A percentile compares a stretch with the other conserved stretches of the same genome.
phyloP scores from a whole-genome alignment of 257 asterid species.

The Orobanche coerulescens region DNA sequence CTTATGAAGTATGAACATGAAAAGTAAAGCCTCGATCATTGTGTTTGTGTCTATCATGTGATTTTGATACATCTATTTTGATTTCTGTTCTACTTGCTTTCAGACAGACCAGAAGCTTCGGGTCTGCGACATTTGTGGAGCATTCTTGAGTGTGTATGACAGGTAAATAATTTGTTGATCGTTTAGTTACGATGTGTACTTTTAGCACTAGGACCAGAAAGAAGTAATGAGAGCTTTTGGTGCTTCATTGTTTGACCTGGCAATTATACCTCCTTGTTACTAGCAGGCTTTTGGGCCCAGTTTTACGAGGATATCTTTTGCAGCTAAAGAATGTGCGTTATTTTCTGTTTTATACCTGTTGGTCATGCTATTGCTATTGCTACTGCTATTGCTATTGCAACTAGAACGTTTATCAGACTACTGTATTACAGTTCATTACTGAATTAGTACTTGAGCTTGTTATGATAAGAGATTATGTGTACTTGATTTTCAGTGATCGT shows the following conservation, averaged over 20 bases:
- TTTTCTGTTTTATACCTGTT: constrained; percentile 59
- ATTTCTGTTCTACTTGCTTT: constrained; percentile 3
- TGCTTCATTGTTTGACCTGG: constrained; percentile 65
- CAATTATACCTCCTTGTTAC: constrained; percentile 84
- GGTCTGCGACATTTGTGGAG: constrained; percentile 98
- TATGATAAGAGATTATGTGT: constrained; percentile 15
- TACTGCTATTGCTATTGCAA: constrained; percentile 29
- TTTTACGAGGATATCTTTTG: constrained; percentile 95
- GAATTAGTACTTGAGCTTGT: constrained; percentile 18
- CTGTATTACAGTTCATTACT: constrained; percentile 3
- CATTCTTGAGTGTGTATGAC: constrained; percentile 93
- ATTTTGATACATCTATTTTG: constrained; percentile 30
- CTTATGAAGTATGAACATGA: constrained; percentile 6
- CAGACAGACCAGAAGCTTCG: constrained; percentile 99
- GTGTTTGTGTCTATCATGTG: neutral
- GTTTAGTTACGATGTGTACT: neutral
- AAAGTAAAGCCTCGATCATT: neutral
- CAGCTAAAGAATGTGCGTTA: constrained; percentile 99
- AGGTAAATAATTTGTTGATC: constrained; percentile 39
- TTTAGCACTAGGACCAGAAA: constrained; percentile 30
- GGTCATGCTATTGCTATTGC: constrained; percentile 24
- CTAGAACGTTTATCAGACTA: constrained; percentile 29
- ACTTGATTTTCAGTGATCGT: constrained; percentile 79
- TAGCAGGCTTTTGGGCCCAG: constrained; percentile 99
- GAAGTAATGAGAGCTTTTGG: constrained; percentile 43